Conservation (phyloP, 495 filamentous ascomycete genomes). For the Delitschia confertaspora region DNA sequence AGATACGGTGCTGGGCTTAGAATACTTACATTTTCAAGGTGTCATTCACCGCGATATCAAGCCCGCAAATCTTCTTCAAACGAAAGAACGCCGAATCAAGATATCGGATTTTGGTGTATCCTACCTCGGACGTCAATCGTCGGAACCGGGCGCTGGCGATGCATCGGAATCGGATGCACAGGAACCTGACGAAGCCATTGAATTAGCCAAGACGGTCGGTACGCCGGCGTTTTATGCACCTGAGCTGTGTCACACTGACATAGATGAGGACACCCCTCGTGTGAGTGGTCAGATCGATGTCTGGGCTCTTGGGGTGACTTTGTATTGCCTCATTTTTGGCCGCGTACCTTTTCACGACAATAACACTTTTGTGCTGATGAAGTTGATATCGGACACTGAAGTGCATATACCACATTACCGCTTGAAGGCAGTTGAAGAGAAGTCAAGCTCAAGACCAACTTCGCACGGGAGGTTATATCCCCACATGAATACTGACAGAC, state of each 20-base stretch:
- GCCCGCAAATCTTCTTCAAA: constrained; percentile 91
- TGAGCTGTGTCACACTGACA: constrained; percentile 84
- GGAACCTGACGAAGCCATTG: constrained; percentile 81
- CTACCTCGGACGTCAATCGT: constrained; percentile 63
- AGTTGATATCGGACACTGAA: constrained; percentile 79
- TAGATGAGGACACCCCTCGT: constrained; percentile 42
- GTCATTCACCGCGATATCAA: constrained; percentile 99
- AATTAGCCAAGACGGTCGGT: constrained; percentile 93
- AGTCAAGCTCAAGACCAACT: constrained; percentile 32
- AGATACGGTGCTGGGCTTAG: constrained; percentile 86
- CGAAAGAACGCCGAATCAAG: constrained; percentile 76
- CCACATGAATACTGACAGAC: constrained; percentile 41
- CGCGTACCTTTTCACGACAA: constrained; percentile 87
- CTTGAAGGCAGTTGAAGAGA: constrained; percentile 64
- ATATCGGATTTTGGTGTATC: constrained; percentile 99
- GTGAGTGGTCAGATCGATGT: constrained; percentile 80
- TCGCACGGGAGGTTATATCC: constrained; percentile 30
- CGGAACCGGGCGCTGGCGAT: constrained; percentile 68
- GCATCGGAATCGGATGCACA: constrained; percentile 73
- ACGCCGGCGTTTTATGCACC: constrained; percentile 97
- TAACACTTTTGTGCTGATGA: constrained; percentile 84
- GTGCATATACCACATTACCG: constrained; percentile 77
- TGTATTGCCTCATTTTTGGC: constrained; percentile 91
- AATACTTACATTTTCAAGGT: constrained; percentile 93
- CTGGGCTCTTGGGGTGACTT: constrained; percentile 91